phyloP scores from a whole-genome alignment of 1,139 yeast genomes.

The Saccharomyces hybrid region DNA sequence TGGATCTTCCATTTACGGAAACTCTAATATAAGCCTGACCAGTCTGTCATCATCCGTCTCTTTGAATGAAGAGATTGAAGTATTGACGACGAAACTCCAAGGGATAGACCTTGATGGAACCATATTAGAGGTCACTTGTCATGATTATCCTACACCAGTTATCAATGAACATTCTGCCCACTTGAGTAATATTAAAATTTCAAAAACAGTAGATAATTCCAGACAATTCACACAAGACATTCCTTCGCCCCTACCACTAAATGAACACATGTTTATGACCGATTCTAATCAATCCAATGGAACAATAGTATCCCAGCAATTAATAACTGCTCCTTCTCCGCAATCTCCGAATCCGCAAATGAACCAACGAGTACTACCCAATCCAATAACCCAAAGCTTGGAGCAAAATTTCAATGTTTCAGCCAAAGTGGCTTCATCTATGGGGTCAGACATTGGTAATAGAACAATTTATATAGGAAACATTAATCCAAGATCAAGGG shows the following conservation, averaged over 20 bases:
- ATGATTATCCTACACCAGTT: constrained; percentile 8
- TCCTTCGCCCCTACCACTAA: background rate
- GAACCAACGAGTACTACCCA: constrained; percentile 7
- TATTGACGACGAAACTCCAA: constrained; percentile 5
- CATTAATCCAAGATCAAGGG: constrained; percentile 67
- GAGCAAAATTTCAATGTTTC: constrained; percentile 65
- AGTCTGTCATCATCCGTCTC: constrained; percentile 14
- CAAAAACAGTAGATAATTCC: constrained; percentile 5
- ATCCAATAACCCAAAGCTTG: constrained; percentile 36
- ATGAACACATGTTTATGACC: background rate
- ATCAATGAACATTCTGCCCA: constrained; percentile 8
- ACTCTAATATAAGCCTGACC: constrained; percentile 9
- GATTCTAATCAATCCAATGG: background rate
- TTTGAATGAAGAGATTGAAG: constrained; percentile 10
- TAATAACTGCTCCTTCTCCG: background rate
- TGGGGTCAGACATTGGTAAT: constrained; percentile 72
- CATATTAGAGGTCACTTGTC: background rate
- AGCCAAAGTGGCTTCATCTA: constrained; percentile 63
- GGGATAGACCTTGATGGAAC: constrained; percentile 1
- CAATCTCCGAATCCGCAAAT: background rate
- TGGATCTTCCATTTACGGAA: background rate
- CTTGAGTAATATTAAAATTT: constrained; percentile 5
- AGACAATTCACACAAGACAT: background rate
- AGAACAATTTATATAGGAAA: constrained; percentile 74
- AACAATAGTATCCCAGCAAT: background rate